A percentile compares a stretch with the other conserved stretches of the same genome.
Evolutionary conservation across 441 rosid species (phyloP).

Genomic region (Corymbia calophylla): DNA sequence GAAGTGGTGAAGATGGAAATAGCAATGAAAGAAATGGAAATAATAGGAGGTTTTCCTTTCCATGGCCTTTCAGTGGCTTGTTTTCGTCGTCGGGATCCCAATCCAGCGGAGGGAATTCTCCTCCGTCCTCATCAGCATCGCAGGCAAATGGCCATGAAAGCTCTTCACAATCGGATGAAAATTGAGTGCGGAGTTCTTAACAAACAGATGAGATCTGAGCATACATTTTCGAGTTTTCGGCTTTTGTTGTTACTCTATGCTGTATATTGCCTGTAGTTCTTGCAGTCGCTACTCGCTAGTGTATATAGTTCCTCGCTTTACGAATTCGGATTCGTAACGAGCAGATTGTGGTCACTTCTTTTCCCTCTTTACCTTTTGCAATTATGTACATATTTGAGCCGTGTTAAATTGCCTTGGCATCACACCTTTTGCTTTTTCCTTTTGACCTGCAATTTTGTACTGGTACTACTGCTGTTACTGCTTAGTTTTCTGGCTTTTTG

Average conservation of each 20-base stretch:
- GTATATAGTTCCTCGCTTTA: conserved; percentile 17
- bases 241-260: conserved; percentile 13
- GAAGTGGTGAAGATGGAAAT: conserved; percentile 24
- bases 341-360: neutral
- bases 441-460: neutral
- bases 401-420: neutral
- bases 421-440: neutral
- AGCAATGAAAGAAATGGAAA: conserved; percentile 18
- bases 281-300: conserved; percentile 6
- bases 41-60: conserved; percentile 48
- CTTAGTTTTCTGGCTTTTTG: neutral
- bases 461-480: neutral
- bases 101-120: conserved; percentile 25
- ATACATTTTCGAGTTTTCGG: neutral
- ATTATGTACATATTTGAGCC: neutral
- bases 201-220: conserved; percentile 29
- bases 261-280: conserved; percentile 13
- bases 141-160: conserved; percentile 18
- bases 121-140: conserved; percentile 17
- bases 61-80: conserved; percentile 62
- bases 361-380: neutral
- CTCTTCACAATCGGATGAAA: conserved; percentile 31
- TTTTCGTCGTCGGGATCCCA: conserved; percentile 47
- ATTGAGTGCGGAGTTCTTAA: conserved; percentile 18
- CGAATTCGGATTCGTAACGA: neutral